A percentile compares a stretch with the other conserved stretches of the same genome.
These are phyloP conservation scores for Daedalea quercina DNA, from an alignment of 768 basidiomycete genomes.

Conservation along the genomic window DNA sequence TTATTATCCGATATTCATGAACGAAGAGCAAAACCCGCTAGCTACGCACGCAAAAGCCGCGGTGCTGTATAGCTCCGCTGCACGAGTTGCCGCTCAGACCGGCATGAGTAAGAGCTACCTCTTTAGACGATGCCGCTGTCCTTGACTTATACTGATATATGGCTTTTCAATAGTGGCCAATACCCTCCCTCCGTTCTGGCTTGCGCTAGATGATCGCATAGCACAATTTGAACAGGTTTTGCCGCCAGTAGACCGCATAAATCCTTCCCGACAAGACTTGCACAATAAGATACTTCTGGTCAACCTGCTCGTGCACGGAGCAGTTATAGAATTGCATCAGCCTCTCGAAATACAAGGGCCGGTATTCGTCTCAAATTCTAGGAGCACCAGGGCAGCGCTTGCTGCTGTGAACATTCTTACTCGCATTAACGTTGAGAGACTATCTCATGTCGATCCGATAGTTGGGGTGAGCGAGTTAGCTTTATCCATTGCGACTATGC, in stretches of 20 bases:
- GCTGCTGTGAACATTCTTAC: slow-evolving; percentile 13
- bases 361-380: slow-evolving; percentile 10
- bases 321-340: slow-evolving; percentile 25
- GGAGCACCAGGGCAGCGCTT: slow-evolving; percentile 14
- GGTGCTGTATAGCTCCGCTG: slow-evolving; percentile 52
- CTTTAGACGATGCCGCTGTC: neutral
- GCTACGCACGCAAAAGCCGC: slow-evolving; percentile 47
- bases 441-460: slow-evolving; percentile 16
- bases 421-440: slow-evolving; percentile 5
- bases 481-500: neutral
- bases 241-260: slow-evolving; percentile 10
- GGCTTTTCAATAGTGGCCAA: neutral
- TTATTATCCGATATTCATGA: slow-evolving; percentile 25
- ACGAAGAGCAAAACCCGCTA: slow-evolving; percentile 28
- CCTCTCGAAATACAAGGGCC: slow-evolving; percentile 2
- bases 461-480: slow-evolving; percentile 15
- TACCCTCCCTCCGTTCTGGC: slow-evolving; percentile 5
- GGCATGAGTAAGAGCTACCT: slow-evolving; percentile 19
- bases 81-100: slow-evolving; percentile 41
- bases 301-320: slow-evolving; percentile 20
- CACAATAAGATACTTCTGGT: slow-evolving; percentile 18
- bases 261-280: slow-evolving; percentile 7
- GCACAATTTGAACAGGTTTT: slow-evolving; percentile 21
- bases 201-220: slow-evolving; percentile 21
- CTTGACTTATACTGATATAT: neutral